Percentiles rank a stretch among this genome's conserved stretches.
Evolutionary conservation across 2,329 filamentous ascomycete genomes (phyloP).

Genomic region (Eutypa lata): DNA sequence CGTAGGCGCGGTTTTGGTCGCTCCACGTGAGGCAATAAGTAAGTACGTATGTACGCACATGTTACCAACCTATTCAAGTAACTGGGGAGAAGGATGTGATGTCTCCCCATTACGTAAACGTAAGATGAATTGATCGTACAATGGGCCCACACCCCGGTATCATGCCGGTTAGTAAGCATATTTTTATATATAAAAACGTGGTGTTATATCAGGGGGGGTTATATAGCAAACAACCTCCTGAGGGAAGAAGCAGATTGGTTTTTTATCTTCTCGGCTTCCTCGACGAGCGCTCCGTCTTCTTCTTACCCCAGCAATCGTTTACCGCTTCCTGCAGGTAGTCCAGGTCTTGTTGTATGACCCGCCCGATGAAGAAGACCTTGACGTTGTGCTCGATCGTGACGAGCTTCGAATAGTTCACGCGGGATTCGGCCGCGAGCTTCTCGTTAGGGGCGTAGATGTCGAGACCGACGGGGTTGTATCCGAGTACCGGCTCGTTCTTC

Average conservation of each 20-base stretch:
- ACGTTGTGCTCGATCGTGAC: slow-evolving; percentile 57
- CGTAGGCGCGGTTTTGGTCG: too few relatives aligned
- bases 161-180: not conserved
- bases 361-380: slow-evolving; percentile 56
- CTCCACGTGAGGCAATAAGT: too few relatives aligned
- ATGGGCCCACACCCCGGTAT: not conserved
- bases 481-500: slow-evolving; percentile 43
- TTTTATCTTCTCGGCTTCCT: slow-evolving; percentile 20
- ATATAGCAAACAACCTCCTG: not conserved
- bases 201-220: not conserved
- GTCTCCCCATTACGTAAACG: not conserved
- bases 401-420: slow-evolving; percentile 57
- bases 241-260: not conserved
- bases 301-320: slow-evolving; percentile 45
- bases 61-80: not conserved
- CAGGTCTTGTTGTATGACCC: slow-evolving; percentile 37
- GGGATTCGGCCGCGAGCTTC: slow-evolving; percentile 46
- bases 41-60: not conserved
- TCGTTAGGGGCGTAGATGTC: slow-evolving; percentile 41
- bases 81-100: not conserved
- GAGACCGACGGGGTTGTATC: slow-evolving; percentile 45
- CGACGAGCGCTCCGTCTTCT: slow-evolving; percentile 33
- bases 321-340: slow-evolving; percentile 42
- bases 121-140: not conserved
- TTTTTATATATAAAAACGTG: not conserved